A percentile compares a stretch with the other conserved stretches of the same genome.
Evolutionary conservation across 208 protist genomes (phyloP).

Genomic region (Wallacemonas collosoma): DNA sequence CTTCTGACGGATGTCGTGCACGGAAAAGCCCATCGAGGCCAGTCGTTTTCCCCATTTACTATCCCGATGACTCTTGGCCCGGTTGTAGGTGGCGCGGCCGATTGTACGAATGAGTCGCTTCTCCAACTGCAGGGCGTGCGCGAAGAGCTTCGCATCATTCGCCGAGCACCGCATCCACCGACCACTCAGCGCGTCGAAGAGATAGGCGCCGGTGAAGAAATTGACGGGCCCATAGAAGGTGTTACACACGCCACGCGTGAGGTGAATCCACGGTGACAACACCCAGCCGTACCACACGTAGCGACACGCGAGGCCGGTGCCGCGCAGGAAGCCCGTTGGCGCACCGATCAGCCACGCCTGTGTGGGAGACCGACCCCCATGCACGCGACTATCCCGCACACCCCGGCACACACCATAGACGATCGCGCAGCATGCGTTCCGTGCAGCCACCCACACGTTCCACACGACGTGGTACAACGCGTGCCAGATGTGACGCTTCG

Average conservation of each 20-base stretch:
- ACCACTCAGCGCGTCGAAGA: slow-evolving; percentile 76
- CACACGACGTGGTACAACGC: slow-evolving; percentile 62
- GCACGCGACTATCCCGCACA: slow-evolving; percentile 1
- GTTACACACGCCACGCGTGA: slow-evolving; percentile 66
- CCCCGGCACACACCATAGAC: slow-evolving; percentile 49
- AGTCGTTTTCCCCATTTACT: slow-evolving; percentile 62
- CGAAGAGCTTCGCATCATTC: slow-evolving; percentile 39
- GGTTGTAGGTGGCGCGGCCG: slow-evolving; percentile 73
- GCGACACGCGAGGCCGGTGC: slow-evolving; percentile 21
- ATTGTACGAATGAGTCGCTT: slow-evolving; percentile 72
- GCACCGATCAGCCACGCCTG: slow-evolving; percentile 7
- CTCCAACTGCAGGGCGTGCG: slow-evolving; percentile 58
- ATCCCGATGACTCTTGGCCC: slow-evolving; percentile 65
- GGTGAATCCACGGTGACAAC: slow-evolving; percentile 68
- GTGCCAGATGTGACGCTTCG: slow-evolving; percentile 70
- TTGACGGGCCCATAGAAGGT: slow-evolving; percentile 63
- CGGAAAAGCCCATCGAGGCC: slow-evolving; percentile 73
- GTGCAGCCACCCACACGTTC: slow-evolving; percentile 56
- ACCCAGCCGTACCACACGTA: slow-evolving; percentile 72
- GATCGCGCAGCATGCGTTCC: slow-evolving; percentile 48
- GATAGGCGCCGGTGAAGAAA: slow-evolving; percentile 55
- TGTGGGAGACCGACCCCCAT: neutral
- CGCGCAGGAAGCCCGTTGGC: slow-evolving; percentile 24
- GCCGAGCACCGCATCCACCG: slow-evolving; percentile 73
- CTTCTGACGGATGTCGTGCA: slow-evolving; percentile 55